Percentiles rank a stretch among this genome's conserved stretches.
Conservation (phyloP, 176 grass and related monocot genomes). For the Triticum timopheevii region DNA sequence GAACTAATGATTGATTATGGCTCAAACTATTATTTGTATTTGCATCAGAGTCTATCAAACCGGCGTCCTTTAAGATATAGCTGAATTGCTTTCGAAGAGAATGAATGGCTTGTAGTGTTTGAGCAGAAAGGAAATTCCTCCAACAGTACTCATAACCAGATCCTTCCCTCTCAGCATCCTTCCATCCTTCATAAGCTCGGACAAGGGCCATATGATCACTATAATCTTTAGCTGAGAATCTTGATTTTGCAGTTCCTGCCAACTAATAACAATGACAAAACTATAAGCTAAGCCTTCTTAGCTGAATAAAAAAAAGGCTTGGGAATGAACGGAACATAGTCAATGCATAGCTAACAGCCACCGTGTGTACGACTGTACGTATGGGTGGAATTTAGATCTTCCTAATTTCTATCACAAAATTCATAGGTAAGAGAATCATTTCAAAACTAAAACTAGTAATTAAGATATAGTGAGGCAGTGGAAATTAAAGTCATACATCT, state of each 20-base stretch:
- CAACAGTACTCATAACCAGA: slow-evolving; percentile 96
- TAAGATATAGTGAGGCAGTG: slow-evolving; percentile 8
- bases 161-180: slow-evolving; percentile 95
- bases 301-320: slow-evolving; percentile 8
- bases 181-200: slow-evolving; percentile 96
- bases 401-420: slow-evolving; percentile 1
- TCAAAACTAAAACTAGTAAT: background rate
- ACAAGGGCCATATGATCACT: slow-evolving; percentile 99
- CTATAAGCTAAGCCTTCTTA: slow-evolving; percentile 19
- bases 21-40: slow-evolving; percentile 79
- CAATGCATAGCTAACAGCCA: background rate
- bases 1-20: slow-evolving; percentile 92
- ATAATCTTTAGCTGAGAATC: slow-evolving; percentile 96
- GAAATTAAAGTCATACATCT: slow-evolving; percentile 65
- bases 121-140: slow-evolving; percentile 91
- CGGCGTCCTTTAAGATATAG: slow-evolving; percentile 85
- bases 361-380: background rate
- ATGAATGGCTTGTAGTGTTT: slow-evolving; percentile 95
- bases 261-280: slow-evolving; percentile 48
- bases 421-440: background rate
- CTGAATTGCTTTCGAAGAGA: slow-evolving; percentile 93
- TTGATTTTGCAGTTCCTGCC: slow-evolving; percentile 96
- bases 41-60: slow-evolving; percentile 70
- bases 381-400: background rate
- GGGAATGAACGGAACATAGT: background rate